A percentile compares a stretch with the other conserved stretches of the same genome.
phyloP scores from a whole-genome alignment of 768 basidiomycete genomes.

The Boletus patriciae region DNA sequence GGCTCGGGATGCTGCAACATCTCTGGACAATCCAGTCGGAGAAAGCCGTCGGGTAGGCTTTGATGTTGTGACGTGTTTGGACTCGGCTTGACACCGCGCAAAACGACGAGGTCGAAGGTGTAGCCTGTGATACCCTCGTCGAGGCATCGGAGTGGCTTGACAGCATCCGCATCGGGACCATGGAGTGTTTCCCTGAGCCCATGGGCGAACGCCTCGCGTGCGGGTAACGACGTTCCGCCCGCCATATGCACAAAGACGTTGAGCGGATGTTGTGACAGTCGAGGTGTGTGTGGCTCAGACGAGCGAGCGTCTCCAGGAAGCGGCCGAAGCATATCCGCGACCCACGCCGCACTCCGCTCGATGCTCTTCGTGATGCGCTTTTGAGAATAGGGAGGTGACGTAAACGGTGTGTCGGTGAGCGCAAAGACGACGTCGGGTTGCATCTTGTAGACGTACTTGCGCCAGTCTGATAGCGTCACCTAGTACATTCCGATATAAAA shows the following conservation, averaged over 20 bases:
- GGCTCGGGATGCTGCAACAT: slow-evolving; percentile 17
- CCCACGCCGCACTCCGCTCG: slow-evolving; percentile 67
- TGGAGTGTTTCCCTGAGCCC: slow-evolving; percentile 56
- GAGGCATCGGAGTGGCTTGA: slow-evolving; percentile 53
- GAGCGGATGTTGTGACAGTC: slow-evolving; percentile 24
- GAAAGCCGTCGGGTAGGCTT: slow-evolving; percentile 8
- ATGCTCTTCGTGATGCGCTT: slow-evolving; percentile 76
- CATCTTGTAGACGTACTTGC: slow-evolving; percentile 48
- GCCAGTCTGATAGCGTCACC: slow-evolving; percentile 60
- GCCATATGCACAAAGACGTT: slow-evolving; percentile 70
- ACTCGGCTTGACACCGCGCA: slow-evolving; percentile 30
- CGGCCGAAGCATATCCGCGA: slow-evolving; percentile 50
- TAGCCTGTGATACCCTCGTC: slow-evolving; percentile 75
- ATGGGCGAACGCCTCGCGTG: slow-evolving; percentile 64
- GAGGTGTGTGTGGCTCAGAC: background rate
- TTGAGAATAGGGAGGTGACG: slow-evolving; percentile 66
- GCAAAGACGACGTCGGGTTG: slow-evolving; percentile 72
- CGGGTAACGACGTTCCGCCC: slow-evolving; percentile 54
- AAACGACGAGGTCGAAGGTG: slow-evolving; percentile 62
- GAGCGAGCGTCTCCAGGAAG: background rate
- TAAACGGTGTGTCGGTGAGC: slow-evolving; percentile 68
- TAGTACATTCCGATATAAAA: slow-evolving; percentile 28
- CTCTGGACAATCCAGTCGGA: slow-evolving; percentile 11
- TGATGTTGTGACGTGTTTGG: slow-evolving; percentile 20
- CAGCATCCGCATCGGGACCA: slow-evolving; percentile 51